phyloP scores from a whole-genome alignment of 192 early-diverging fungal genomes.

The Entophlyctis luteolus region DNA sequence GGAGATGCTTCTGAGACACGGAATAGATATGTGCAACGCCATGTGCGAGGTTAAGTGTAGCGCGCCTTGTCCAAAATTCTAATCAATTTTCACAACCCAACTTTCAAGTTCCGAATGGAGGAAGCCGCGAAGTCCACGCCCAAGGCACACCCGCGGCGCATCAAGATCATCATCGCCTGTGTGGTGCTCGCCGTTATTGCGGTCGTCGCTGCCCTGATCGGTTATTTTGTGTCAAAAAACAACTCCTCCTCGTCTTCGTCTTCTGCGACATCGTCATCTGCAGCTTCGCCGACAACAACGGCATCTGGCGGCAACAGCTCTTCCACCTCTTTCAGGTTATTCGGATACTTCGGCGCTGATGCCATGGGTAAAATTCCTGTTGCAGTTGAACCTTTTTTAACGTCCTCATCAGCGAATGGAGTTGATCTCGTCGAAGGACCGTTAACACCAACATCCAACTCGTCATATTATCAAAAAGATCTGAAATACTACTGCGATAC shows the following conservation, averaged over 20 bases:
- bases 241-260: neutral
- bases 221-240: constrained; percentile 1
- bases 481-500: constrained; percentile 14
- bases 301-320: neutral
- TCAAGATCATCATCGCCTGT: neutral
- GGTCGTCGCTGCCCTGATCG: neutral
- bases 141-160: no score
- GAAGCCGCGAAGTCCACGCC: no score
- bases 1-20: no score
- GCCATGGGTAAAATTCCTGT: neutral
- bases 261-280: neutral
- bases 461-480: neutral
- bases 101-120: no score
- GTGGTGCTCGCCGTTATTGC: neutral
- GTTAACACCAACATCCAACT: neutral
- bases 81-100: no score
- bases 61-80: no score
- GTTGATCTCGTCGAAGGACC: constrained; percentile 1
- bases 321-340: neutral
- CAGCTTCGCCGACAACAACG: neutral
- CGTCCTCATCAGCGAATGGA: neutral
- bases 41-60: no score
- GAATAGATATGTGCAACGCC: no score
- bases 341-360: constrained; percentile 11
- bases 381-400: neutral